Evolutionary conservation across 108 stramenopile species (phyloP), one percentile per base, ranked within the genome.

Genomic region (Thalassiosira profunda): DNA sequence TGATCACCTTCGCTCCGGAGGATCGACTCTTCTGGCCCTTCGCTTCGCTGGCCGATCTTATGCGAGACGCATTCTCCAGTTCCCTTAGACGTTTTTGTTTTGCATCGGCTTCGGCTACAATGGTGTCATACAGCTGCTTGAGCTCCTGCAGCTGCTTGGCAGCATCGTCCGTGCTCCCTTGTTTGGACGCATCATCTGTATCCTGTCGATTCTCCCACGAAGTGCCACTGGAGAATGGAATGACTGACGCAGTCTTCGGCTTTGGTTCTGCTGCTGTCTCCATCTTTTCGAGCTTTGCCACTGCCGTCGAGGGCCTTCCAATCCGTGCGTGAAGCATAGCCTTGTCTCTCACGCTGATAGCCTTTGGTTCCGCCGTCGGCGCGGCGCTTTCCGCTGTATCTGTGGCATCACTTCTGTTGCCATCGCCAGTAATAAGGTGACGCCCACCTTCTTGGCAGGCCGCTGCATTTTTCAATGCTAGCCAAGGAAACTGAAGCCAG

Each of bases 401-500:
- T 21, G 35, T n/a, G n/a, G n/a, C n/a, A n/a, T n/a, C n/a, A n/a
- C n/a, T n/a, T n/a, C n/a, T n/a, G n/a, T n/a, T n/a, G n/a, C n/a
- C n/a, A n/a, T n/a, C n/a, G n/a, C n/a, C n/a, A n/a, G n/a, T n/a
- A n/a, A n/a, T n/a, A n/a, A n/a, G n/a, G n/a, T n/a, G n/a, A n/a
- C n/a, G n/a, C n/a, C n/a, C n/a, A n/a, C n/a, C 29, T 40, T 57
- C 63, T 63, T 55, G 20, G 33, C 58, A 43, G 45, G 45, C 57
- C 45, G 24, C 61, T 17, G 72, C 55, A 49, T 58, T 73, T 54
- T 59, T 60, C 18, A 91, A 54, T 21, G 85, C 84, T 33, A 87
- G 81, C 86, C 86, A 91, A 5, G 88, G 86, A 35, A 85, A 88
- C 53, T 87, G 82, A 2, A 89, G 65, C 90, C 90, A 91, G 20